Evolutionary conservation across 164 flowering plant species (phyloP).

Genomic region (Aristolochia californica): DNA sequence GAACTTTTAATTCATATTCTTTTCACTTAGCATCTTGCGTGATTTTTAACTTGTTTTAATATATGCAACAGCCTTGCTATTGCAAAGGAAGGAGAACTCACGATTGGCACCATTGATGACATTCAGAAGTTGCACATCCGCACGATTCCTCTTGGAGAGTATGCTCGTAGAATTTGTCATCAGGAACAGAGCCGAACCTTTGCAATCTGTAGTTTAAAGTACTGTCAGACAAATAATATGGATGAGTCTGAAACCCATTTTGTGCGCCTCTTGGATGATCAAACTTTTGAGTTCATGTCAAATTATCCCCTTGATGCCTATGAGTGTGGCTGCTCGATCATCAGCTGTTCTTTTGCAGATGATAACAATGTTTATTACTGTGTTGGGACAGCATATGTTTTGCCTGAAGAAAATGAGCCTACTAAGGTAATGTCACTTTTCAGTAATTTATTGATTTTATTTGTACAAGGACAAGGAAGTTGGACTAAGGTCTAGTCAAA

Average conservation of each 20-base stretch:
- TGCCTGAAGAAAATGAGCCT: slow-evolving; percentile 94
- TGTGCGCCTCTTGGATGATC: slow-evolving; percentile 84
- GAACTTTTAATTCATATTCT: no score
- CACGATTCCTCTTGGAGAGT: slow-evolving; percentile 90
- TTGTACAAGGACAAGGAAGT: no score
- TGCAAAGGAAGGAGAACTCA: slow-evolving; percentile 97
- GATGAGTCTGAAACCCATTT: slow-evolving; percentile 86
- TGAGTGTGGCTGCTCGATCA: slow-evolving; percentile 85
- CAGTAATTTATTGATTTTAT: no score
- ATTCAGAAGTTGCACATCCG: slow-evolving; percentile 99
- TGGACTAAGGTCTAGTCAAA: no score
- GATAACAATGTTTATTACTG: slow-evolving; percentile 81
- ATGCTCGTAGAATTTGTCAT: slow-evolving; percentile 90
- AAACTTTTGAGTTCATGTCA: slow-evolving; percentile 81
- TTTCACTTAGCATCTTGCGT: no score
- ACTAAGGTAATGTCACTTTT: slow-evolving; percentile 41
- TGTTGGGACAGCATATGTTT: slow-evolving; percentile 95
- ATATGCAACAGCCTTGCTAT: slow-evolving; percentile 71
- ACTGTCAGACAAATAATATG: slow-evolving; percentile 44
- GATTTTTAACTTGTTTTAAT: no score
- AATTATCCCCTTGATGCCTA: slow-evolving; percentile 76
- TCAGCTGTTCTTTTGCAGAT: slow-evolving; percentile 94
- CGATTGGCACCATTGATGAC: slow-evolving; percentile 96
- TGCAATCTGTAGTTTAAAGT: slow-evolving; percentile 76
- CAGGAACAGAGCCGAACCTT: slow-evolving; percentile 91